phyloP scores from a whole-genome alignment of 2,329 filamentous ascomycete species.

The Colletotrichum limetticola region DNA sequence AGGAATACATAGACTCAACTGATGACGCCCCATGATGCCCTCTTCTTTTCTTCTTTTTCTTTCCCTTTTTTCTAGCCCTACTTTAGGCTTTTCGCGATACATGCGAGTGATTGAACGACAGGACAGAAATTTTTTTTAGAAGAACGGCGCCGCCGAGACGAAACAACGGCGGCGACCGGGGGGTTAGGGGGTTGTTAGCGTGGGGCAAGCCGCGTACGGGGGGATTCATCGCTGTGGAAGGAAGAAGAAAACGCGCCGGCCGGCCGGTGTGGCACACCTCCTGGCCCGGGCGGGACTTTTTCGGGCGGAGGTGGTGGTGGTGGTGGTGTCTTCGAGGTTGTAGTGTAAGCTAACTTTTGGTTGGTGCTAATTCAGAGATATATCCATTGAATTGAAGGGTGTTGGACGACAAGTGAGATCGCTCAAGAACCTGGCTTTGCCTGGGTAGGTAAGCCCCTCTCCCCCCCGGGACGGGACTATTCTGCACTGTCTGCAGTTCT shows the following conservation, averaged over 20 bases:
- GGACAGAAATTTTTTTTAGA: not conserved
- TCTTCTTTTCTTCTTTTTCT: not conserved
- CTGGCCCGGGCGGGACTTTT: not conserved
- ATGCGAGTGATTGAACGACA: not conserved
- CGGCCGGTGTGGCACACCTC: not conserved
- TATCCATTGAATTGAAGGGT: not conserved
- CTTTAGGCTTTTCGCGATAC: not conserved
- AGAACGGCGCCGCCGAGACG: constrained; percentile 16
- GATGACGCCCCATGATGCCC: not conserved
- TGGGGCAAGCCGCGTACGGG: not conserved
- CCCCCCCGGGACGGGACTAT: not conserved
- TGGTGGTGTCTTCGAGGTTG: not conserved
- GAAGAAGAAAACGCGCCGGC: not conserved
- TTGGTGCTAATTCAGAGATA: not conserved
- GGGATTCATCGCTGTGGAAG: not conserved
- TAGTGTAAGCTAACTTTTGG: not conserved
- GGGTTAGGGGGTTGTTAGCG: not conserved
- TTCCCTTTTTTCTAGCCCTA: not conserved
- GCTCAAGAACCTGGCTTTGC: too few species aligned
- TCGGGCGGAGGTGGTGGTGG: too few species aligned
- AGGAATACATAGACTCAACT: not conserved
- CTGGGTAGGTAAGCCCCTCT: not conserved
- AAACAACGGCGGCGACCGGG: constrained; percentile 5
- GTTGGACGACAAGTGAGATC: too few species aligned
- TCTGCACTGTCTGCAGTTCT: not conserved